These are phyloP conservation scores for Rhodotorula graminis DNA, from an alignment of 768 basidiomycete species.

Conservation along the genomic window DNA sequence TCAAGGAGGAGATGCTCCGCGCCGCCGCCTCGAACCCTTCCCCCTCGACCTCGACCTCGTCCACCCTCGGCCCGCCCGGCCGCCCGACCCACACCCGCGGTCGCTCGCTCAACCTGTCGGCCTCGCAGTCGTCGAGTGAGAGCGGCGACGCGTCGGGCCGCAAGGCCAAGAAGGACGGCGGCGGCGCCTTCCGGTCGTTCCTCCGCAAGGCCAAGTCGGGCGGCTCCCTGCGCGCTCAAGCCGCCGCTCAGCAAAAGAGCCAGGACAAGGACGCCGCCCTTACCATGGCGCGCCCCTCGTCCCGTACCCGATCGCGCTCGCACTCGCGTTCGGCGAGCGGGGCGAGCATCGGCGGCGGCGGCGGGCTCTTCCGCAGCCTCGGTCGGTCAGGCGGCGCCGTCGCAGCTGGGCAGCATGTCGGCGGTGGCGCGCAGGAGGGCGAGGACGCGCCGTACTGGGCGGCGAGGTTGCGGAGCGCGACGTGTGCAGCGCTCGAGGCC, in stretches of 20 bases:
- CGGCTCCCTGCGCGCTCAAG: conserved; percentile 15
- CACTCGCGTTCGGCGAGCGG: conserved; percentile 50
- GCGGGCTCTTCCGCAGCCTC: conserved; percentile 27
- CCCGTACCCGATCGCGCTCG: conserved; percentile 16
- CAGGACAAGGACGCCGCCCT: neutral
- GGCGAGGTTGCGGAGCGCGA: conserved; percentile 62
- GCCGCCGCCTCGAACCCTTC: conserved; percentile 57
- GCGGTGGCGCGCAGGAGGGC: conserved; percentile 32
- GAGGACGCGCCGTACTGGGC: conserved; percentile 54
- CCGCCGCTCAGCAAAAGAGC: neutral
- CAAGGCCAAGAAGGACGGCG: conserved; percentile 5
- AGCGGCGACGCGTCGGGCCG: neutral
- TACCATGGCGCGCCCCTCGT: neutral
- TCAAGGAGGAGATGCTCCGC: conserved; percentile 88
- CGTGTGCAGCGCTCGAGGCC: conserved; percentile 72
- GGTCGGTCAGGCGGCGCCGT: conserved; percentile 46
- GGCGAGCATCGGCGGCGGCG: neutral
- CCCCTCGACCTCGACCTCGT: conserved; percentile 36
- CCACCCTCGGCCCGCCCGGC: conserved; percentile 45
- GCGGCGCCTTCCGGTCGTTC: conserved; percentile 17
- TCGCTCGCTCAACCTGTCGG: conserved; percentile 8
- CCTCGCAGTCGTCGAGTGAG: neutral
- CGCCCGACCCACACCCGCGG: conserved; percentile 50
- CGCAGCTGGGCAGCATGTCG: conserved; percentile 45
- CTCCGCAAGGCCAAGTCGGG: conserved; percentile 31